phyloP scores from a whole-genome alignment of 2,329 filamentous ascomycete species.

The Botrytis byssoidea region DNA sequence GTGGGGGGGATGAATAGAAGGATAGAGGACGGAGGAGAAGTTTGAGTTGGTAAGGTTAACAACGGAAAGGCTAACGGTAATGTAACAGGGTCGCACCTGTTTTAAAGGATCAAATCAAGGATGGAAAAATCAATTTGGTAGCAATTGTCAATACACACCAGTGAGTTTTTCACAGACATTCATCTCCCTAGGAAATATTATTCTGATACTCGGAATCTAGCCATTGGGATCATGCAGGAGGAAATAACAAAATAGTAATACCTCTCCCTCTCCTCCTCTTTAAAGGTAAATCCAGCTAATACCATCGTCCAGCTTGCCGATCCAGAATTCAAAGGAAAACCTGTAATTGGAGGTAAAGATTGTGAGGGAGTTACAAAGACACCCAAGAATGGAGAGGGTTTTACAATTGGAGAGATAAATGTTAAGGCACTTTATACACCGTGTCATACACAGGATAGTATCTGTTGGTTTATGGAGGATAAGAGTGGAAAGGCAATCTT shows the following conservation, averaged over 20 bases:
- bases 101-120: slow-evolving; percentile 69
- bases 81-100: slow-evolving; percentile 55
- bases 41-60: not conserved
- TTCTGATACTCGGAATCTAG: slow-evolving; percentile 47
- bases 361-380: slow-evolving; percentile 78
- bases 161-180: slow-evolving; percentile 51
- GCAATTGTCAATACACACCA: slow-evolving; percentile 97
- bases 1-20: not conserved
- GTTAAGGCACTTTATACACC: slow-evolving; percentile 91
- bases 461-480: slow-evolving; percentile 91
- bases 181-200: not conserved
- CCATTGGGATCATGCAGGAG: slow-evolving; percentile 92
- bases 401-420: slow-evolving; percentile 79
- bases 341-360: slow-evolving; percentile 84
- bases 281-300: not conserved
- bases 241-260: slow-evolving; percentile 75
- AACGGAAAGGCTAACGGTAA: not conserved
- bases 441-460: slow-evolving; percentile 97
- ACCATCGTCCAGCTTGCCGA: slow-evolving; percentile 26
- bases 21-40: not conserved
- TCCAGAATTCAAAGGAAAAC: slow-evolving; percentile 43
- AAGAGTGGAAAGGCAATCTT: slow-evolving; percentile 73
- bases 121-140: slow-evolving; percentile 74
- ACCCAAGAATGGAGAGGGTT: slow-evolving; percentile 71
- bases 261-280: not conserved